Percentiles rank a stretch among this genome's conserved stretches.
phyloP scores from a whole-genome alignment of 2,329 filamentous ascomycete genomes.

The Fusarium albidum region DNA sequence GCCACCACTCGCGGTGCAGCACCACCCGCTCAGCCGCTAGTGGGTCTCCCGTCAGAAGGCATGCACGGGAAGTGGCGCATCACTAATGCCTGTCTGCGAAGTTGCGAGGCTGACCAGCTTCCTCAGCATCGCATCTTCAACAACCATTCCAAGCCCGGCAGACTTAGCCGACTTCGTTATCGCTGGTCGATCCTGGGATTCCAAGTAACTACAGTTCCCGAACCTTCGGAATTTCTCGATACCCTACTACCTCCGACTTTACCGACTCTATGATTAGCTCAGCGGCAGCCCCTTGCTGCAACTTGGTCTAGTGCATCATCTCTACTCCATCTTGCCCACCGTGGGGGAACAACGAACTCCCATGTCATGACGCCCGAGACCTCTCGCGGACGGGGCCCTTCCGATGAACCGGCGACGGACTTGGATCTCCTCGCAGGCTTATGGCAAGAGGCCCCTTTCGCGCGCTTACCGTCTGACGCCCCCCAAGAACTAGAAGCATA shows the following conservation, averaged over 20 bases:
- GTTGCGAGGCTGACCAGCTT: slow-evolving; percentile 29
- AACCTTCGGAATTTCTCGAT: background rate
- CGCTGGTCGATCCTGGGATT: background rate
- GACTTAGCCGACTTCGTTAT: background rate
- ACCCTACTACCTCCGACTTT: background rate
- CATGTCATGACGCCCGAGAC: slow-evolving; percentile 40
- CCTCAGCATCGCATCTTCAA: slow-evolving; percentile 9
- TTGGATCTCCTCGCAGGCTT: slow-evolving; percentile 63
- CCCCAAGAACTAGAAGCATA: slow-evolving; percentile 64
- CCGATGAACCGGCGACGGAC: slow-evolving; percentile 45
- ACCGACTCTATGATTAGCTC: slow-evolving; percentile 1
- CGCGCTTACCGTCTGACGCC: slow-evolving; percentile 66
- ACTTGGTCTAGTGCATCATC: background rate
- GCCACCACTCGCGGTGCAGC: background rate
- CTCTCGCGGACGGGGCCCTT: slow-evolving; percentile 23
- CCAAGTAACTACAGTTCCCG: background rate
- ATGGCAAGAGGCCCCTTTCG: slow-evolving; percentile 69
- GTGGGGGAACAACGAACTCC: slow-evolving; percentile 23
- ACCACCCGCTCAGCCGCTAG: background rate
- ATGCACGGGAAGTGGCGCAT: slow-evolving; percentile 17
- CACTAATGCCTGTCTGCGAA: slow-evolving; percentile 5
- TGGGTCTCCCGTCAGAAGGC: slow-evolving; percentile 1
- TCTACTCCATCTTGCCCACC: slow-evolving; percentile 1
- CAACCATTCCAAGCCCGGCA: background rate
- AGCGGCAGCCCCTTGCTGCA: slow-evolving; percentile 1